Evolutionary conservation across 441 rosid genomes (phyloP).

Genomic region (Populus trichocarpa): DNA sequence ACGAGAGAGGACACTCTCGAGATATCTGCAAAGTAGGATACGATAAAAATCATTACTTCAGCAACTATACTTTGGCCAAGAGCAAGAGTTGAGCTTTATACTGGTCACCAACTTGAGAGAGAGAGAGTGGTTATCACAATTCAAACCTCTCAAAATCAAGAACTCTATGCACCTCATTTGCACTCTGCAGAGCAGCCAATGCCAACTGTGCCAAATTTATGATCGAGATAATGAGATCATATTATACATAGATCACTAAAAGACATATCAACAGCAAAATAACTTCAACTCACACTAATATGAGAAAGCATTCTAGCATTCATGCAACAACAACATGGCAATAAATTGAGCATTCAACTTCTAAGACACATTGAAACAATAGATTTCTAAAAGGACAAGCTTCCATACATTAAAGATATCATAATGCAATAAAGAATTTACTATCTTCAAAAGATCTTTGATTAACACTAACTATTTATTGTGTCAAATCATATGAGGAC

Average conservation of each 20-base stretch:
- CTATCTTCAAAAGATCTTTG: background rate
- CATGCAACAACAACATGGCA: background rate
- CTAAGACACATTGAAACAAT: background rate
- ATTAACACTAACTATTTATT: background rate
- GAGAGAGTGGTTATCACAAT: background rate
- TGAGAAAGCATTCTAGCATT: background rate
- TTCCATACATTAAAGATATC: background rate
- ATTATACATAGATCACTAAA: background rate
- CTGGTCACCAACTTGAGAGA: background rate
- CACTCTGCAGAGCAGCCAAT: conserved; percentile 66
- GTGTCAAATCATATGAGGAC: background rate
- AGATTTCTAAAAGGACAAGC: background rate
- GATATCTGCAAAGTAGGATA: conserved; percentile 47
- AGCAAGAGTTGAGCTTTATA: background rate
- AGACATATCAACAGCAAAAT: background rate
- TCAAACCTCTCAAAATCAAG: conserved; percentile 70
- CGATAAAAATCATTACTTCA: background rate
- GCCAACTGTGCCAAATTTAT: conserved; percentile 61
- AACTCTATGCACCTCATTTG: conserved; percentile 54
- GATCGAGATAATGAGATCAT: background rate
- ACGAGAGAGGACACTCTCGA: conserved; percentile 45
- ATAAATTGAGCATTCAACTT: background rate
- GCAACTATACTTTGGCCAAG: background rate
- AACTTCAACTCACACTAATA: background rate
- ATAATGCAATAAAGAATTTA: no score